A percentile compares a stretch with the other conserved stretches of the same genome.
Evolutionary conservation across 208 protist genomes (phyloP).

Genomic region (Trypanosoma lewisi): DNA sequence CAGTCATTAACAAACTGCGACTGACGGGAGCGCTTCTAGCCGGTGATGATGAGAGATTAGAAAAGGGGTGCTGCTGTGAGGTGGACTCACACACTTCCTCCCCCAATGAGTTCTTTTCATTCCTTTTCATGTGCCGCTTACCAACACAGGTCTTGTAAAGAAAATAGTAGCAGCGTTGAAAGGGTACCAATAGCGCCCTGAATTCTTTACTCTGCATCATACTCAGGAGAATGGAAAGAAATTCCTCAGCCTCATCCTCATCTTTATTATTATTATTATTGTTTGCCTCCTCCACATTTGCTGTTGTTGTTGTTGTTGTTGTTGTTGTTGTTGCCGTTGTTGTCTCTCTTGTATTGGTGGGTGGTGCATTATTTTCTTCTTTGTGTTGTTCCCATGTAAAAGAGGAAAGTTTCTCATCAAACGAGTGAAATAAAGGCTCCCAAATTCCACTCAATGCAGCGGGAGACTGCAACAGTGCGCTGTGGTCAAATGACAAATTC

Average conservation of each 20-base stretch:
- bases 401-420: slow-evolving; percentile 39
- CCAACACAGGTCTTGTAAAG: slow-evolving; percentile 44
- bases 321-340: background rate
- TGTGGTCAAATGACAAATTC: slow-evolving; percentile 35
- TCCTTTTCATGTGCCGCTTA: background rate
- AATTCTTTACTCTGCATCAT: slow-evolving; percentile 36
- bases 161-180: slow-evolving; percentile 61
- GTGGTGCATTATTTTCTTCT: no score
- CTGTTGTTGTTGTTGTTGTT: background rate
- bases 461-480: slow-evolving; percentile 37
- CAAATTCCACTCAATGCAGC: slow-evolving; percentile 52
- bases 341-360: background rate
- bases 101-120: background rate
- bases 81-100: background rate
- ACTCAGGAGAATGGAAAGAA: slow-evolving; percentile 11
- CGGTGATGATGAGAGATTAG: background rate
- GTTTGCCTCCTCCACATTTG: background rate
- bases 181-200: slow-evolving; percentile 31
- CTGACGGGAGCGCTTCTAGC: background rate
- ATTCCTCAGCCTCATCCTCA: background rate
- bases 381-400: background rate
- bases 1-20: background rate
- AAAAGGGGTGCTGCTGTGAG: background rate
- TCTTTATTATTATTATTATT: background rate
- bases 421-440: slow-evolving; percentile 55